Evolutionary conservation across 208 protist genomes (phyloP), one percentile per base, ranked within the genome.

Genomic region (Trypanosoma scelopori): DNA sequence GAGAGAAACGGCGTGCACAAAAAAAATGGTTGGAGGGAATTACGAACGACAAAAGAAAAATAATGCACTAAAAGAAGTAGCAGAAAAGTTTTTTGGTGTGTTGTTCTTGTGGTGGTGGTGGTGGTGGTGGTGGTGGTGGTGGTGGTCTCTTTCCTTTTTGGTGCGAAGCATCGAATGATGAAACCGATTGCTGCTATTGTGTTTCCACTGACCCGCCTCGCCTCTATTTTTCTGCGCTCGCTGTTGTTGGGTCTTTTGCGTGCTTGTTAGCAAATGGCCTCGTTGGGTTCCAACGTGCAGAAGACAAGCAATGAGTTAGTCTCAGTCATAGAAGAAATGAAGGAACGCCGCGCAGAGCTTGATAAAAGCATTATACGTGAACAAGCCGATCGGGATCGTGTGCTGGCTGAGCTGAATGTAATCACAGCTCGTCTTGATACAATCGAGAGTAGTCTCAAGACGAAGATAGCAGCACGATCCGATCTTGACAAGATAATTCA

Each of bases 311-410:
- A 87, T n/a, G 86, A 93, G 75, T 73, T 95, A 6, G 90, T 95
- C 5, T 78, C 87, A 22, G 72, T 93, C 18, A 97, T 97, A 53
- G 93, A 97, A 52, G 88, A 93, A 55, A 82, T 97, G 79, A 82
- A 85, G 55, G 90, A 97, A 62, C 79, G 81, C 3, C 82, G 90
- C 22, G 58, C 53, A 22, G 63, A 84, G 55, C 71, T 95, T 16
- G 84, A 91, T 22, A 58, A 78, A 25, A 72, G 84, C 52, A 97
- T 97, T 35, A 55, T 76, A 5, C 68, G 82, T 7, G 91, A 95
- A 27, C 78, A 95, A 32, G 87, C 84, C 18, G 84, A 96, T 64
- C 67, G 75, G 39, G 59, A 62, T 9, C 73, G 75, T 1, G 12
- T 90, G 25, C 41, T 86, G 12, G 72, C 65, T 12, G 85, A 93